Evolutionary conservation across 352 stramenopile genomes (phyloP).

Genomic region (Phytopythium boreale): DNA sequence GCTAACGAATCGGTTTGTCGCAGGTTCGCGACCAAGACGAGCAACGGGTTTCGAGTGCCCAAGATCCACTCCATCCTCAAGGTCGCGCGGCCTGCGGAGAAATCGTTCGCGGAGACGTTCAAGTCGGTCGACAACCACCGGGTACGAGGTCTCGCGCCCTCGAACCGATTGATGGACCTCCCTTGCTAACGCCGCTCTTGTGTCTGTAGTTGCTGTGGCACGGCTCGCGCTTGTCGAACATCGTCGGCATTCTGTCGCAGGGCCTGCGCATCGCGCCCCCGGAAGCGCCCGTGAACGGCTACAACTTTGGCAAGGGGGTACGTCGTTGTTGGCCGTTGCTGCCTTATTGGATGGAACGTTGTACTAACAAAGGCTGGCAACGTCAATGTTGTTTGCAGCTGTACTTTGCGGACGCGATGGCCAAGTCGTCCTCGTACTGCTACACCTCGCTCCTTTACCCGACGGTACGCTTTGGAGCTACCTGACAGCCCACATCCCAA

Average conservation of each 20-base stretch:
- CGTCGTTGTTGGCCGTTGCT: neutral
- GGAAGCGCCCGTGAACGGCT: conserved; percentile 65
- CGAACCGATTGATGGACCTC: neutral
- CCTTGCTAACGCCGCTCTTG: too few species aligned
- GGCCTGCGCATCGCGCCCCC: conserved; percentile 76
- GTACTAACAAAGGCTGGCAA: neutral
- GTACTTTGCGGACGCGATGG: conserved; percentile 69
- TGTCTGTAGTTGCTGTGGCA: conserved; percentile 48
- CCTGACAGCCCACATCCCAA: neutral
- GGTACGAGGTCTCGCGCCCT: neutral
- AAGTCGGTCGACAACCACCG: conserved; percentile 54
- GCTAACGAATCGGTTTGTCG: neutral
- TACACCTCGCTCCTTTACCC: conserved; percentile 14
- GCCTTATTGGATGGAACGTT: too few species aligned
- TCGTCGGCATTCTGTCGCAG: conserved; percentile 68
- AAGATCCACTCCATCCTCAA: conserved; percentile 56
- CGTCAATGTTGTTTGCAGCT: conserved; percentile 19
- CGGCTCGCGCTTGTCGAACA: conserved; percentile 59
- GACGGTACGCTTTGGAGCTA: neutral
- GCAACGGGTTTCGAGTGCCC: conserved; percentile 20
- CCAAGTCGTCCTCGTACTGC: conserved; percentile 68
- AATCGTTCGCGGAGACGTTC: conserved; percentile 30
- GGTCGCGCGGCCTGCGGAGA: conserved; percentile 42
- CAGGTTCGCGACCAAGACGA: conserved; percentile 53
- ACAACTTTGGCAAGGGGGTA: conserved; percentile 77